Conservation (phyloP, 495 filamentous ascomycete genomes). For the Penicillium robsamsonii region DNA sequence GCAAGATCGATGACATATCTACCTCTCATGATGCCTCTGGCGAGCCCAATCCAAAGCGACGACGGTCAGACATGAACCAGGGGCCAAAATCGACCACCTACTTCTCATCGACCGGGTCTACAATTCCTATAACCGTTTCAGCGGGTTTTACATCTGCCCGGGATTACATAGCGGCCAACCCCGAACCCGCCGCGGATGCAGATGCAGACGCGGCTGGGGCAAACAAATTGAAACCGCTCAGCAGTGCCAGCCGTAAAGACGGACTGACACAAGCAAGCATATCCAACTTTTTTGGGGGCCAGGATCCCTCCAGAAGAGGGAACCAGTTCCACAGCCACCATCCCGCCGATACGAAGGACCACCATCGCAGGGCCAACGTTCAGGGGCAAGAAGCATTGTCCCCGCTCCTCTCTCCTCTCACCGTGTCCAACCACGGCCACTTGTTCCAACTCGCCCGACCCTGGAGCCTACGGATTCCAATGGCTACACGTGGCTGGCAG, state of each 20-base stretch:
- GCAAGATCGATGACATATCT: conserved; percentile 32
- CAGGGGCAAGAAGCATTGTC: conserved; percentile 12
- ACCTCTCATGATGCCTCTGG: conserved; percentile 15
- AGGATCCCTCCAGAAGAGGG: conserved; percentile 21
- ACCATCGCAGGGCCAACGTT: conserved; percentile 7
- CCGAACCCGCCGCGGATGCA: conserved; percentile 8
- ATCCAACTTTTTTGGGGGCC: conserved; percentile 38
- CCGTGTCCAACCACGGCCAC: conserved; percentile 39
- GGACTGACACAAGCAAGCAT: conserved; percentile 41
- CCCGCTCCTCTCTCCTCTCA: conserved; percentile 32
- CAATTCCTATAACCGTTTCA: conserved; percentile 37
- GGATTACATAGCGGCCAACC: conserved; percentile 35
- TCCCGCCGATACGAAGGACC: conserved; percentile 15
- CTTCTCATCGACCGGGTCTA: conserved; percentile 30
- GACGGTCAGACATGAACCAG: conserved; percentile 31
- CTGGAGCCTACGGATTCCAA: conserved; percentile 39
- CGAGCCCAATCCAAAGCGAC: conserved; percentile 36
- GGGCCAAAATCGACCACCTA: conserved; percentile 23
- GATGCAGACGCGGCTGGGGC: conserved; percentile 6
- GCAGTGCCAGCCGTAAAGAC: conserved; percentile 22
- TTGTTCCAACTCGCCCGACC: conserved; percentile 36
- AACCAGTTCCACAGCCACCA: conserved; percentile 11
- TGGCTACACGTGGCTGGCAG: conserved; percentile 44
- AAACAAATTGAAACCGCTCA: conserved; percentile 22
- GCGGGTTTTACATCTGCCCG: conserved; percentile 44